Base-by-base conservation (phyloP, 1,284 basidiomycete species). In the Pyrrhoderma noxium region DNA sequence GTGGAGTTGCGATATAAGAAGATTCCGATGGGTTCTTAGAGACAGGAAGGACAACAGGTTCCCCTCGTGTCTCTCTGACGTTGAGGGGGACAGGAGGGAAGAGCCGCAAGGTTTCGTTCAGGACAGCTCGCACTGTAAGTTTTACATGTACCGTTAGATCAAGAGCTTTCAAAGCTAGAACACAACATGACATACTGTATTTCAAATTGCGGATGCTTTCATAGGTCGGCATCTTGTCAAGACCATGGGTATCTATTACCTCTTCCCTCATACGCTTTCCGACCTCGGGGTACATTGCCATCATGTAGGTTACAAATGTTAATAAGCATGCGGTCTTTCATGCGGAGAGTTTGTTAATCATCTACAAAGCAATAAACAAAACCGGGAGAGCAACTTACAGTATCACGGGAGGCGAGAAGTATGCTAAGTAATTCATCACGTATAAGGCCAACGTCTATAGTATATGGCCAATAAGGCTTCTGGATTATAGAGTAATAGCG, bases 21-120 rank as follows among this genome's bases (percentile, higher is more conserved):
- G 38, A 5, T 5, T 16, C 5, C 1, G 75, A 74, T 27, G 64
- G 62, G 56, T 40, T 45, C 25, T 80, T 78, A 16, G 77, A 67
- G 4, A 66, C 68, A 2, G 81, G 81, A 8, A 84, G 66, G 1
- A 73, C 65, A 56, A 74, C 76, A 8, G 75, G 63, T 1, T 64
- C 58, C 0, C 67, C 61, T 34, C 77, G 73, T 43, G 69, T 74
- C 64, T 82, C 80, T 41, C 85, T 75, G 37, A 79, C 69, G 58
- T 85, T 83, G 31, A 82, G 65, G 16, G 83, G 81, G 1, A 86
- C 82, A 7, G 85, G 82, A 2, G 85, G 83, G 66, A 82, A 88
- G 1, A 89, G 62, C 22, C 85, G 75, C 3, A 88, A 70, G 0
- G 81, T 80, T 59, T 88, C 85, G 55, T 87, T 83, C 34, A 88